Evolutionary conservation across 1,284 basidiomycete species (phyloP).

Genomic region (Fomitopsis palustris): DNA sequence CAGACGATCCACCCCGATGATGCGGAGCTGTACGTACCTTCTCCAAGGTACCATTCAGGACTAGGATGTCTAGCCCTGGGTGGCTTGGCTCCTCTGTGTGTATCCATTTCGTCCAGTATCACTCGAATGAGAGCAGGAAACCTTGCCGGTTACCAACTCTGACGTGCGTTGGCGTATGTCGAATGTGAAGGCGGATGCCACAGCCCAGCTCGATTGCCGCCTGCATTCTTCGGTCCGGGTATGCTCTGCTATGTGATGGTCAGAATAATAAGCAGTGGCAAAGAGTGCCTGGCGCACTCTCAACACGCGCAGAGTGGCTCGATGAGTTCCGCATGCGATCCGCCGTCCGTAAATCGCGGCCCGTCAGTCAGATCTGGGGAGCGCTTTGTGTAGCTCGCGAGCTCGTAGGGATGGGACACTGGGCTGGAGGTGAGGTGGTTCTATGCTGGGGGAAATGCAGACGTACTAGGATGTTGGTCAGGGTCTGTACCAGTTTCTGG

Average conservation of each 20-base stretch:
- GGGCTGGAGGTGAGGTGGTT: no score
- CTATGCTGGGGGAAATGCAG: no score
- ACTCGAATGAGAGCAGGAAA: background rate
- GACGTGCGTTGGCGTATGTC: background rate
- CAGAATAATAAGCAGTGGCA: background rate
- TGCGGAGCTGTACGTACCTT: background rate
- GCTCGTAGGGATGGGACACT: background rate
- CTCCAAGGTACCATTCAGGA: background rate
- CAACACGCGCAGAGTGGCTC: background rate
- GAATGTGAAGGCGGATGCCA: no score
- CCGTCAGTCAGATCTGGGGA: background rate
- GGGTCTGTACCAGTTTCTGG: background rate
- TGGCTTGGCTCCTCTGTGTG: background rate
- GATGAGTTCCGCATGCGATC: background rate
- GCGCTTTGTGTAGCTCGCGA: background rate
- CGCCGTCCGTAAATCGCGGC: background rate
- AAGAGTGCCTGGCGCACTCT: no score
- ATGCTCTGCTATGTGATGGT: background rate
- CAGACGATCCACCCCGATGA: background rate
- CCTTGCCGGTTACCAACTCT: background rate
- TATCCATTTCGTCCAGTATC: background rate
- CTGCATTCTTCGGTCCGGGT: no score
- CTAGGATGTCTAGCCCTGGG: background rate
- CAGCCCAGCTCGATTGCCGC: no score
- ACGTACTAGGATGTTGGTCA: background rate